Evolutionary conservation across 495 filamentous ascomycete genomes (phyloP).

Genomic region (Daldinia vernicosa): DNA sequence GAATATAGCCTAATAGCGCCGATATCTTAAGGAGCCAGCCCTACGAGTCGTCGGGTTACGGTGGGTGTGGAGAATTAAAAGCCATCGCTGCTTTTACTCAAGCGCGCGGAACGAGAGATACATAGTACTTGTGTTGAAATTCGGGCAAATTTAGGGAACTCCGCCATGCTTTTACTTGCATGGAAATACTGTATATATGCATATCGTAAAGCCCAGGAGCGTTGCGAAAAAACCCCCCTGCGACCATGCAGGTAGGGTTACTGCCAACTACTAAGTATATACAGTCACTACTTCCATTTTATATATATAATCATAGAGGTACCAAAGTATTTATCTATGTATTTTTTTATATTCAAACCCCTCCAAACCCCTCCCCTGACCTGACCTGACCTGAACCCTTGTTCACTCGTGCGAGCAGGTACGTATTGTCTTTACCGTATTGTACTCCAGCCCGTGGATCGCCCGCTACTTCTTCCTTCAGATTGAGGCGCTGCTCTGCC

Average conservation of each 20-base stretch:
- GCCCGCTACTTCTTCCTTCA: constrained; percentile 27
- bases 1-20: constrained; percentile 8
- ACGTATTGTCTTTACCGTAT: constrained; percentile 9
- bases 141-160: constrained; percentile 35
- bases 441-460: constrained; percentile 28
- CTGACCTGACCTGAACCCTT: neutral
- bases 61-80: neutral
- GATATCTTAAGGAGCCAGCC: constrained; percentile 23
- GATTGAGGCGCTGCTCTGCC: constrained; percentile 30
- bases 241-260: constrained; percentile 2
- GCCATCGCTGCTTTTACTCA: constrained; percentile 35
- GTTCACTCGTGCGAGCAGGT: constrained; percentile 26
- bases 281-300: neutral
- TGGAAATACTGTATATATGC: constrained; percentile 12
- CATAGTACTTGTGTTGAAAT: constrained; percentile 16
- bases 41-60: constrained; percentile 25
- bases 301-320: constrained; percentile 4
- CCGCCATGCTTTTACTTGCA: neutral
- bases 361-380: neutral
- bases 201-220: neutral
- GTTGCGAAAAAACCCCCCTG: neutral
- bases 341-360: constrained; percentile 9
- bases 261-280: no score
- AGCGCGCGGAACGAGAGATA: neutral
- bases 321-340: constrained; percentile 3